These are phyloP conservation scores for Phytophthora tentaculata DNA, from an alignment of 352 stramenopile genomes.

Conservation along the genomic window DNA sequence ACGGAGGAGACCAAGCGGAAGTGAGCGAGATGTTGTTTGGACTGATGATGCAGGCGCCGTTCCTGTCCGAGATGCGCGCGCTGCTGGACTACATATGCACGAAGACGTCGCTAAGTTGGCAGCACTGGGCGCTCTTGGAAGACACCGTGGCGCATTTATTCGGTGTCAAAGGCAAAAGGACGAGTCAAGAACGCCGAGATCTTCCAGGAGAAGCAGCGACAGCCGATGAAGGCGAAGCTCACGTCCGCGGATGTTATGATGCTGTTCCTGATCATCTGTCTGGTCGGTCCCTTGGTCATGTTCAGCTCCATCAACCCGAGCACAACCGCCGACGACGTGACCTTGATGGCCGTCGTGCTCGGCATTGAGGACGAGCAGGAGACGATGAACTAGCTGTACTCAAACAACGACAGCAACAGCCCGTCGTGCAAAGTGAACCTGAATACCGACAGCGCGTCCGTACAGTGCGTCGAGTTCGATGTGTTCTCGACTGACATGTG, in stretches of 20 bases:
- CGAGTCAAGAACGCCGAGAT: conserved; percentile 70
- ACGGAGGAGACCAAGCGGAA: conserved; percentile 47
- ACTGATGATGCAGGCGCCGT: conserved; percentile 81
- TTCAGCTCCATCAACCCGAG: conserved; percentile 90
- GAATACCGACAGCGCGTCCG: conserved; percentile 70
- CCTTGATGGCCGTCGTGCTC: conserved; percentile 63
- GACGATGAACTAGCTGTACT: conserved; percentile 80
- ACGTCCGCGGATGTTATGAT: conserved; percentile 79
- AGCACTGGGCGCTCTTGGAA: conserved; percentile 87
- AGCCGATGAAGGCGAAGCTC: conserved; percentile 73
- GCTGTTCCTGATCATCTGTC: conserved; percentile 75
- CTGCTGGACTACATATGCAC: conserved; percentile 89
- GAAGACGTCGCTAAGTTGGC: conserved; percentile 81
- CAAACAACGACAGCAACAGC: conserved; percentile 77
- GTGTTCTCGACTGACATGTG: conserved; percentile 80
- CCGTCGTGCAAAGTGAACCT: conserved; percentile 61
- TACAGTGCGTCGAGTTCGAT: conserved; percentile 83
- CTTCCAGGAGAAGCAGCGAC: conserved; percentile 80
- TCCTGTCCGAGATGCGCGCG: conserved; percentile 89
- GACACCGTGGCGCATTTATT: conserved; percentile 85
- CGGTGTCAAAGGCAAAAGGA: conserved; percentile 71
- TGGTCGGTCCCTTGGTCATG: conserved; percentile 76
- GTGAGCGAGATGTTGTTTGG: conserved; percentile 72
- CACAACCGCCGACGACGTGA: conserved; percentile 75
- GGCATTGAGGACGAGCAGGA: conserved; percentile 77